Conservation (phyloP, 345 rosid species). For the Heritiera littoralis region DNA sequence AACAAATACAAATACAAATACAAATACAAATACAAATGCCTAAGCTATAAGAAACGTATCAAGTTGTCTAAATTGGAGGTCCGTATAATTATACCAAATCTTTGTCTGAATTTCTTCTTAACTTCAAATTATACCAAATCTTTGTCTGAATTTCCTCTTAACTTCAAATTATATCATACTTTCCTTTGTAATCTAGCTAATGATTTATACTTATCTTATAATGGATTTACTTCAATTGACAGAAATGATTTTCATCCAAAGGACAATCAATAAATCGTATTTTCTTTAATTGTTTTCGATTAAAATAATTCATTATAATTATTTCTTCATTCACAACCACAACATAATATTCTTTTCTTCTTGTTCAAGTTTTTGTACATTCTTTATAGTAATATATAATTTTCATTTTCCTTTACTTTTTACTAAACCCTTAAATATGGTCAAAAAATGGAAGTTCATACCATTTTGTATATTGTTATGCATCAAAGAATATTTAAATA, state of each 20-base stretch:
- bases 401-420: too few relatives aligned
- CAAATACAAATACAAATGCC: background rate
- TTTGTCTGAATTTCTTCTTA: background rate
- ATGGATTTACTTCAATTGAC: conserved; percentile 20
- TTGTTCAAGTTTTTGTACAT: background rate
- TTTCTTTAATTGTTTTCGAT: background rate
- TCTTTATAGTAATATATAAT: too few relatives aligned
- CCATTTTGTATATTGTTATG: too few relatives aligned
- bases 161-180: conserved; percentile 13
- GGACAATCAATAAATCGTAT: background rate
- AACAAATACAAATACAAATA: too few relatives aligned
- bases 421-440: too few relatives aligned
- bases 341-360: background rate
- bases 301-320: background rate
- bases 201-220: conserved; percentile 22
- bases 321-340: background rate
- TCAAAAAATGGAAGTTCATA: too few relatives aligned
- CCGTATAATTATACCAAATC: conserved; percentile 19
- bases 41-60: conserved; percentile 6
- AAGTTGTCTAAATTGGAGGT: background rate
- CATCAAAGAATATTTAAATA: too few relatives aligned
- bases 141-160: background rate
- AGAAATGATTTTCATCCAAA: background rate
- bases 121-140: conserved; percentile 14
- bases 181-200: conserved; percentile 6